Conservation (phyloP, 2,329 filamentous ascomycete genomes). For the Zymoseptoria brevis region DNA sequence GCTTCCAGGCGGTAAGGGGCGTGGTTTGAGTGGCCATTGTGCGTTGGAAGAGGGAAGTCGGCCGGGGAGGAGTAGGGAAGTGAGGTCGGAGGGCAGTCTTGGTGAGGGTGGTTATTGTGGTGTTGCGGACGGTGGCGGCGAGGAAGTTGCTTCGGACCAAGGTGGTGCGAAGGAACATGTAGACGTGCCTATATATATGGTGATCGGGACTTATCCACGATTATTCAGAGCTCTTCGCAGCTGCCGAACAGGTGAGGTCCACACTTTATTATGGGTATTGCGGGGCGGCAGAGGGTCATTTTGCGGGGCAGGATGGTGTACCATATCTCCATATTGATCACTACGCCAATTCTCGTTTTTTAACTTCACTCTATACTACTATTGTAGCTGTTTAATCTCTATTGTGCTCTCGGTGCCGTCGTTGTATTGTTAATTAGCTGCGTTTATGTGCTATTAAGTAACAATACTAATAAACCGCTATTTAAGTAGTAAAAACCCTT, state of each 20-base stretch:
- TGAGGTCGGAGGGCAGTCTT: not conserved
- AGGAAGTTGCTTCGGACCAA: not conserved
- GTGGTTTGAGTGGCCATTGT: not conserved
- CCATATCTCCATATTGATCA: too few species aligned
- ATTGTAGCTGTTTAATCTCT: too few species aligned
- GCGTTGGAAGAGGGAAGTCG: not conserved
- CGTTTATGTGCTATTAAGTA: too few species aligned
- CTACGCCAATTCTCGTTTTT: too few species aligned
- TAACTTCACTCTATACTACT: too few species aligned
- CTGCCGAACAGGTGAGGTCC: not conserved
- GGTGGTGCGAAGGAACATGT: not conserved
- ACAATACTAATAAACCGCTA: too few species aligned
- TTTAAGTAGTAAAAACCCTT: too few species aligned
- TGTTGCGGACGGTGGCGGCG: not conserved
- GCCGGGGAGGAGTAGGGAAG: too few species aligned
- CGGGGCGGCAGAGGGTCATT: not conserved
- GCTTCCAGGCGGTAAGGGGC: constrained; percentile 38
- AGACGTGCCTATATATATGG: not conserved
- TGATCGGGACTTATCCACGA: not conserved
- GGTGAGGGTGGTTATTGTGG: not conserved
- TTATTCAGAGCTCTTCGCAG: not conserved
- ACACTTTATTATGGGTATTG: not conserved
- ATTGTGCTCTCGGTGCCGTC: too few species aligned
- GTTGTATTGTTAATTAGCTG: too few species aligned
- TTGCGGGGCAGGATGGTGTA: not conserved